Base-by-base conservation (phyloP, 257 asterid genomes). In the Solanum pimpinellifolium region DNA sequence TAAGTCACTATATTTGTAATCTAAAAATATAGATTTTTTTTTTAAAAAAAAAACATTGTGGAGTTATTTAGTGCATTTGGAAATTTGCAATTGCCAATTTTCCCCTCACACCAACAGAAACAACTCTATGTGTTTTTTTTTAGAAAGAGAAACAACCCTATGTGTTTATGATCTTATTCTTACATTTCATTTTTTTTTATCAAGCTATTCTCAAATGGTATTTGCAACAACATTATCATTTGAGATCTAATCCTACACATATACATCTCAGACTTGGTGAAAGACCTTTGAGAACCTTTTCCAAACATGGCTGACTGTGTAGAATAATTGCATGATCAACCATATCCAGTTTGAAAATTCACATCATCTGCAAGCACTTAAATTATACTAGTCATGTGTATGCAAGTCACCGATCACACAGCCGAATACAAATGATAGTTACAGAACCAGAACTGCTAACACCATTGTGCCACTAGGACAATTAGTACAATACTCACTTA, bases 21-120 rank as follows among this genome's bases (percentile, higher is more conserved):
- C 18, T 56, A 0, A 56, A 37, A 29, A 11, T 12, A 29, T 31
- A 18, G 1, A 15, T 4, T 0, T 5, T 49, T 49, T 49, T 15
- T 0, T 35, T 2, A 1, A 9, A 25, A 25, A 25, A 29, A 62
- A 14, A 27, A 37, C 7, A 29, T 7, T 69, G 42, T 69, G 41
- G 42, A 15, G 42, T 69, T 68, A 68, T 27, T 69, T 0, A 29
- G 42, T 15, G 76, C 76, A 69, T 69, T 3, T 29, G 1, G 41
- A 29, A 29, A 69, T 14, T 27, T 68, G 9, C 75, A 68, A 68
- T 14, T 66, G 41, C 41, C 9, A 18, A 13, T 69, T 68, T 4
- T 29, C 76, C 23, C 23, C 41, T 7, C 41, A 29, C 41, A 69
- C 41, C 42, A 69, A 29, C 23, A 69, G 15, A 29, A 2, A 29